Evolutionary conservation across 164 flowering plant species (phyloP).

Genomic region (Macadamia integrifolia): DNA sequence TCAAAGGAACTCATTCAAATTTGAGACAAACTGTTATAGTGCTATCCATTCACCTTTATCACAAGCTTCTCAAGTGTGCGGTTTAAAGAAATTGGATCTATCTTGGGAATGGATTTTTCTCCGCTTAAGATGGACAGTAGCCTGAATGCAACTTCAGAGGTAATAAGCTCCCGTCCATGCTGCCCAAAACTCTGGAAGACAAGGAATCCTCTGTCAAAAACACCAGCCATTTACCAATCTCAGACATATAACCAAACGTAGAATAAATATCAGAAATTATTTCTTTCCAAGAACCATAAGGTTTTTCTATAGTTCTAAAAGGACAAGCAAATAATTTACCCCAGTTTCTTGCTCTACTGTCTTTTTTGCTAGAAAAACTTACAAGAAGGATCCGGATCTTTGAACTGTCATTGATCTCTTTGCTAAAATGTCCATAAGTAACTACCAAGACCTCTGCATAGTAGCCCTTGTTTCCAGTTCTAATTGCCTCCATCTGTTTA

Average conservation of each 20-base stretch:
- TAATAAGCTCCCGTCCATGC: slow-evolving; percentile 98
- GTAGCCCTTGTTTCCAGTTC: slow-evolving; percentile 63
- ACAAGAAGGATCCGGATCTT: slow-evolving; percentile 92
- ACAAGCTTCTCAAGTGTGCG: slow-evolving; percentile 60
- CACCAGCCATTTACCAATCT: slow-evolving; percentile 61
- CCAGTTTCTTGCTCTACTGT: not conserved
- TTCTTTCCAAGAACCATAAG: not conserved
- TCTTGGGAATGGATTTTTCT: slow-evolving; percentile 52
- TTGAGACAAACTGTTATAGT: not conserved
- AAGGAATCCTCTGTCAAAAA: slow-evolving; percentile 98
- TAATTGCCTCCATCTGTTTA: slow-evolving; percentile 59
- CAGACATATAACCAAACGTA: slow-evolving; percentile 32
- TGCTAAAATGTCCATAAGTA: slow-evolving; percentile 52
- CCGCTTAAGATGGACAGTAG: slow-evolving; percentile 71
- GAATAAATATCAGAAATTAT: slow-evolving; percentile 2
- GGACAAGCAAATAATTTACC: not conserved
- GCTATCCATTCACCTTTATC: slow-evolving; percentile 51
- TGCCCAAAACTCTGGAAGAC: slow-evolving; percentile 99
- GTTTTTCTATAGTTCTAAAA: not conserved
- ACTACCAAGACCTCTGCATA: slow-evolving; percentile 65
- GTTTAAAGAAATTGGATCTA: slow-evolving; percentile 39
- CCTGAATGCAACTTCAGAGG: slow-evolving; percentile 85
- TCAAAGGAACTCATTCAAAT: not conserved
- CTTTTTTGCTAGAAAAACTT: slow-evolving; percentile 24
- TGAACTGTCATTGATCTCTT: slow-evolving; percentile 41